These are phyloP conservation scores for Mycena capillaripes DNA, from an alignment of 768 basidiomycete species.

Conservation along the genomic window DNA sequence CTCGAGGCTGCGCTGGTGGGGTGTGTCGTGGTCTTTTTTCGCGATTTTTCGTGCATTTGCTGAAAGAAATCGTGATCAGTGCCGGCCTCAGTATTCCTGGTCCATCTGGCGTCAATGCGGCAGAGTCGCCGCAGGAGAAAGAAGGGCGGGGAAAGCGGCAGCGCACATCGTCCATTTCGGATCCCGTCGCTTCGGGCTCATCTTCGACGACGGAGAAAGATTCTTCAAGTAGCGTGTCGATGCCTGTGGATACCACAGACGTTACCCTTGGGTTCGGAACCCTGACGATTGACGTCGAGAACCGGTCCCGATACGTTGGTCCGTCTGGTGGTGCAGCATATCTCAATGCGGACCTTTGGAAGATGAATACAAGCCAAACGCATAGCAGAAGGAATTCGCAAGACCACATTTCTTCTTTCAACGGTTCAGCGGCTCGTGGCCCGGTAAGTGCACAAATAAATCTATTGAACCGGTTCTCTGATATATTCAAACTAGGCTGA, in stretches of 20 bases:
- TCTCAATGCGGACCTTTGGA: constrained; percentile 40
- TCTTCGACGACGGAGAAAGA: constrained; percentile 3
- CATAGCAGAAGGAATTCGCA: constrained; percentile 14
- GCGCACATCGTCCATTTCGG: constrained; percentile 27
- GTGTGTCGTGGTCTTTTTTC: constrained; percentile 11
- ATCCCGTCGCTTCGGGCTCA: not conserved
- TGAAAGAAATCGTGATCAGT: not conserved
- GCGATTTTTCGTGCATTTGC: not conserved
- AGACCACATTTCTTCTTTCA: not conserved
- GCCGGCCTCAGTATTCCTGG: constrained; percentile 28
- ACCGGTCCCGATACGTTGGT: constrained; percentile 43
- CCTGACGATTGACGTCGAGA: constrained; percentile 42
- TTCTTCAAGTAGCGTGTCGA: not conserved
- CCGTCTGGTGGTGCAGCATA: constrained; percentile 41
- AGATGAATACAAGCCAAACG: constrained; percentile 17
- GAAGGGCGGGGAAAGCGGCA: constrained; percentile 35
- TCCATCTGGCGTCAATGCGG: not conserved
- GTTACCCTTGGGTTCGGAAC: constrained; percentile 41
- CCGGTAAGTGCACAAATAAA: not conserved
- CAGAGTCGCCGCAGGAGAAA: constrained; percentile 13
- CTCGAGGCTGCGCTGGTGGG: constrained; percentile 39
- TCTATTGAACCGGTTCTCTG: not conserved
- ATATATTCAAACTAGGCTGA: not conserved
- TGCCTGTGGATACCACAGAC: constrained; percentile 34
- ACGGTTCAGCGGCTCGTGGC: not conserved